Evolutionary conservation across 805 yeast genomes (phyloP).

Genomic region (Yarrowia yakushimensis): DNA sequence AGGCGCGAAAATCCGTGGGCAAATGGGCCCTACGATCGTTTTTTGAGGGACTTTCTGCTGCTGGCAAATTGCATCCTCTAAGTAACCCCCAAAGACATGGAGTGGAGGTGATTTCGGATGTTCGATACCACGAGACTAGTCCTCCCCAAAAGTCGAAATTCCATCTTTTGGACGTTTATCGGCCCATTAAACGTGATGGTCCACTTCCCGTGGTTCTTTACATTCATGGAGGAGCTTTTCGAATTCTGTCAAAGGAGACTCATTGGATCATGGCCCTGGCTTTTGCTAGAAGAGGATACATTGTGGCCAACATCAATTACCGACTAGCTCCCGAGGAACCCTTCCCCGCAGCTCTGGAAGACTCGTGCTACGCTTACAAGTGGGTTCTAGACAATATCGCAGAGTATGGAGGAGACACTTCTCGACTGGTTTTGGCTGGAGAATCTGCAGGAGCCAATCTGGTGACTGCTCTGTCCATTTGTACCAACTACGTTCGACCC

Average conservation of each 20-base stretch:
- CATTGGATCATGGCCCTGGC: conserved; percentile 13
- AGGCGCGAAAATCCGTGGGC: background rate
- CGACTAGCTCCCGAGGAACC: background rate
- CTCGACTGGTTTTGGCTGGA: background rate
- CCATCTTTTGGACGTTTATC: conserved; percentile 6
- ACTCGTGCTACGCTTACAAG: background rate
- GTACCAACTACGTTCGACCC: background rate
- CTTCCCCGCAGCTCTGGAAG: conserved; percentile 8
- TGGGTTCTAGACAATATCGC: conserved; percentile 2
- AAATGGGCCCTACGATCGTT: background rate
- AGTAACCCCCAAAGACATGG: conserved; percentile 9
- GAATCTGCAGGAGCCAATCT: conserved; percentile 16
- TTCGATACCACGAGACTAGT: background rate
- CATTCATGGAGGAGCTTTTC: conserved; percentile 1
- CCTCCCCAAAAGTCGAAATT: background rate
- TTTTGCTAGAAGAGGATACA: conserved; percentile 12
- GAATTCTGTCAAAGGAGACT: conserved; percentile 9
- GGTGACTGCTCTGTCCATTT: conserved; percentile 3
- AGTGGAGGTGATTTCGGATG: background rate
- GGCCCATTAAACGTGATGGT: conserved; percentile 9
- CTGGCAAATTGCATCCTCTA: conserved; percentile 9
- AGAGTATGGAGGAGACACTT: background rate
- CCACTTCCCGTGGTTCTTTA: conserved; percentile 13
- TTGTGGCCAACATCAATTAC: conserved; percentile 17
- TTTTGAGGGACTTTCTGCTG: conserved; percentile 10